These are phyloP conservation scores for Dovyalis caffra DNA, from an alignment of 345 rosid genomes.

Conservation along the genomic window DNA sequence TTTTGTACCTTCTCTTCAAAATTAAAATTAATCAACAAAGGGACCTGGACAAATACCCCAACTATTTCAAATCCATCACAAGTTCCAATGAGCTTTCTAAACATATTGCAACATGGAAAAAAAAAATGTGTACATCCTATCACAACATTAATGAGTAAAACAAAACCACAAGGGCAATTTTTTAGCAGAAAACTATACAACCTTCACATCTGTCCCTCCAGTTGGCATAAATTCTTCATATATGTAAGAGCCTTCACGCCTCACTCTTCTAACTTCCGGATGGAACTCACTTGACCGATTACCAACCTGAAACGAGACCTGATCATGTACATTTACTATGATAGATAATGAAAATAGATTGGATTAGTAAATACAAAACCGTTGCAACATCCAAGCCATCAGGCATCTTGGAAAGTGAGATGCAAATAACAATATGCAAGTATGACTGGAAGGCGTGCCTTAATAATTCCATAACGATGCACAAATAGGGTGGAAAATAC, in stretches of 20 bases:
- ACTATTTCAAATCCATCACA: not conserved
- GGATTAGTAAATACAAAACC: not conserved
- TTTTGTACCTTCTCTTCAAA: not conserved
- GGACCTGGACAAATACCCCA: not conserved
- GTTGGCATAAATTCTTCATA: conserved; percentile 99
- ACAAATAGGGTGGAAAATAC: not conserved
- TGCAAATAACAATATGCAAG: not conserved
- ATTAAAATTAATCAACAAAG: not conserved
- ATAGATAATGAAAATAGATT: not conserved
- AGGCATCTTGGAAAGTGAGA: not conserved
- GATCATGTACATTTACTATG: not conserved
- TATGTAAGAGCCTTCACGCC: conserved; percentile 97
- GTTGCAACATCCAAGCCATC: not conserved
- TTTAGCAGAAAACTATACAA: conserved; percentile 19
- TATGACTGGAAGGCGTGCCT: not conserved
- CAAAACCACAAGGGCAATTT: not conserved
- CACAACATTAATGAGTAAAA: not conserved
- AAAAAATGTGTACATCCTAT: not conserved
- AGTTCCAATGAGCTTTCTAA: not conserved
- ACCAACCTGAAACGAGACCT: conserved; percentile 59
- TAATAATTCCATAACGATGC: conserved; percentile 5
- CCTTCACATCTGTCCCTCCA: conserved; percentile 99
- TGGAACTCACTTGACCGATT: conserved; percentile 98
- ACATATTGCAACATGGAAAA: conserved; percentile 2
- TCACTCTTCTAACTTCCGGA: conserved; percentile 97